Evolutionary conservation across 2,329 filamentous ascomycete genomes (phyloP).

Genomic region (Ophiostoma sp.): DNA sequence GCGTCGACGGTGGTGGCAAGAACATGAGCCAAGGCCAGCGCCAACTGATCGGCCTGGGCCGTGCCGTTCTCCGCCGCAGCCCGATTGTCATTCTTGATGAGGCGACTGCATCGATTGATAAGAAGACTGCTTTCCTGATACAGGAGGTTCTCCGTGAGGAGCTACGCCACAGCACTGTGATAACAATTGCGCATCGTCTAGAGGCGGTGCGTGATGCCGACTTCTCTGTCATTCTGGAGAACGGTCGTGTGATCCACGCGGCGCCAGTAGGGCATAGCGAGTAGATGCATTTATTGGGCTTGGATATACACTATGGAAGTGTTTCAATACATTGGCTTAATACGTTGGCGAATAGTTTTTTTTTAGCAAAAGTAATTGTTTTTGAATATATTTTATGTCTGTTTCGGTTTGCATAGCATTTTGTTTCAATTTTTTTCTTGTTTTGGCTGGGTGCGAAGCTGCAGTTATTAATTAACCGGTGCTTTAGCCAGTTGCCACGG

Average conservation of each 20-base stretch:
- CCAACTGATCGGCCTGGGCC: slow-evolving; percentile 56
- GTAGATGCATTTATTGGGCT: background rate
- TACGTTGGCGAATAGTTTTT: too few relatives aligned
- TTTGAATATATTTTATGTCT: background rate
- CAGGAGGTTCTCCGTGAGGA: slow-evolving; percentile 54
- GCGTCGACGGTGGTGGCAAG: slow-evolving; percentile 55
- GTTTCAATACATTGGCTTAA: background rate
- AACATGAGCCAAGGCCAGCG: slow-evolving; percentile 59
- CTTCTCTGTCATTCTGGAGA: slow-evolving; percentile 51
- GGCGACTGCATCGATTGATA: slow-evolving; percentile 59
- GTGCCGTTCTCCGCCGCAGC: slow-evolving; percentile 55
- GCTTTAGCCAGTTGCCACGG: background rate
- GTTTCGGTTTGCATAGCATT: background rate
- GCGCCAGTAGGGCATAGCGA: slow-evolving; percentile 14
- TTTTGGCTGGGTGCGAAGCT: background rate
- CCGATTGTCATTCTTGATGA: slow-evolving; percentile 60
- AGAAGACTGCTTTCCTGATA: slow-evolving; percentile 52
- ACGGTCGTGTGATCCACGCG: slow-evolving; percentile 42
- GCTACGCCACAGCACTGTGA: slow-evolving; percentile 52
- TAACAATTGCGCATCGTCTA: slow-evolving; percentile 61
- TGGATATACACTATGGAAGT: too few relatives aligned
- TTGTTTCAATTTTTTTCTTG: too few relatives aligned
- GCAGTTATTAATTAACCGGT: background rate
- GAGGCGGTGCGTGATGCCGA: slow-evolving; percentile 57
- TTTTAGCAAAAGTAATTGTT: background rate